These are phyloP conservation scores for Globisporangium heterothallicum DNA, from an alignment of 352 stramenopile genomes.

Conservation along the genomic window DNA sequence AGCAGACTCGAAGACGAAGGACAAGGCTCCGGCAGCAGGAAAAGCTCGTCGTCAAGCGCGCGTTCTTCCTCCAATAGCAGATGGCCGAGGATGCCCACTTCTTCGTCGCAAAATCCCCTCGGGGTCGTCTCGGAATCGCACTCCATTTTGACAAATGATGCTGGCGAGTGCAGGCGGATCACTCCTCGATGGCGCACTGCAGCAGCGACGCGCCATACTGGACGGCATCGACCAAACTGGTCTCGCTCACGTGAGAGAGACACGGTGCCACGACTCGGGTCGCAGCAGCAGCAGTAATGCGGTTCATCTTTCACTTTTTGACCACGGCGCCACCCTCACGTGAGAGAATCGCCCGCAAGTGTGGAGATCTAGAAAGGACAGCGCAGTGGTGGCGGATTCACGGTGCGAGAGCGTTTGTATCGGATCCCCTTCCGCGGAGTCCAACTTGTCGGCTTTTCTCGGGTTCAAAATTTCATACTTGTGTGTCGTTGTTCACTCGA, in stretches of 20 bases:
- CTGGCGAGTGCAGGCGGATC: background rate
- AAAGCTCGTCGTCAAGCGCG: constrained; percentile 4
- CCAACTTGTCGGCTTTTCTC: background rate
- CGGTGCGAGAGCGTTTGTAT: too few relatives aligned
- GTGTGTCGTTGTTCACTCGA: background rate
- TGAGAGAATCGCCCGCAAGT: background rate
- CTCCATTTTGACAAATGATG: background rate
- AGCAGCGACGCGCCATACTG: background rate
- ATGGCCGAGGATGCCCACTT: constrained; percentile 11
- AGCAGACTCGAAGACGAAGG: background rate
- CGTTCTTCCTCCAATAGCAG: constrained; percentile 5
- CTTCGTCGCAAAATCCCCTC: constrained; percentile 7
- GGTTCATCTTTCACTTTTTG: constrained; percentile 1
- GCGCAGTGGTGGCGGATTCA: too few relatives aligned
- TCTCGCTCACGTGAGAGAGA: background rate
- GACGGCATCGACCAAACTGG: background rate
- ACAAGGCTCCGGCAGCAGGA: background rate
- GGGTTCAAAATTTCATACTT: background rate
- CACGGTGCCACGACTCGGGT: background rate
- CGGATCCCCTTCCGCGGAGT: background rate
- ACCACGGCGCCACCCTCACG: background rate
- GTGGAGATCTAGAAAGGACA: background rate
- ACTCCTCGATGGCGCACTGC: background rate
- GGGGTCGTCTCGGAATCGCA: background rate
- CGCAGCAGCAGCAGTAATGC: background rate